Percentiles rank a stretch among this genome's conserved stretches.
These are phyloP conservation scores for Bryoerythrophyllum caledonicum DNA, from an alignment of 225 moss, liverwort and hornwort genomes.

Conservation along the genomic window DNA sequence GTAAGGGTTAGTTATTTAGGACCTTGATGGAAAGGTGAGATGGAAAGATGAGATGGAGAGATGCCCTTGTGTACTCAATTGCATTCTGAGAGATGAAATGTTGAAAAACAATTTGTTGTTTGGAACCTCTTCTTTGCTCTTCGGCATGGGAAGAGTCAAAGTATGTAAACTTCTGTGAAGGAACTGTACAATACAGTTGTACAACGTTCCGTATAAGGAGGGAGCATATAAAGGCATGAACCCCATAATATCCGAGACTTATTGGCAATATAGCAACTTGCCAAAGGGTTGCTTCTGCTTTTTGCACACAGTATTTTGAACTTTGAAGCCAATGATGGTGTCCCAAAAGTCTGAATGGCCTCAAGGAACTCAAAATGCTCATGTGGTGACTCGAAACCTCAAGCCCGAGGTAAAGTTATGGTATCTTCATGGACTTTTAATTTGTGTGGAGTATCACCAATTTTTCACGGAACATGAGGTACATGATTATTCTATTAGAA, in stretches of 20 bases:
- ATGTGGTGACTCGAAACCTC: conserved; percentile 3
- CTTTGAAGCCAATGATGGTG: not conserved
- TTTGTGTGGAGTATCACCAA: not conserved
- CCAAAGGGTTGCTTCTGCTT: not conserved
- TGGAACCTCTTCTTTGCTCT: too few species aligned
- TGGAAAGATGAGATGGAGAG: too few species aligned
- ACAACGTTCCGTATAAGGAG: not conserved
- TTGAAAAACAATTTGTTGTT: too few species aligned
- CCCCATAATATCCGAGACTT: not conserved
- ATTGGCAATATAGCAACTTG: not conserved
- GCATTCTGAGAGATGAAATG: too few species aligned
- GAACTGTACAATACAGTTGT: not conserved
- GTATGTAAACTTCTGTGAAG: too few species aligned
- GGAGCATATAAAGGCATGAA: not conserved
- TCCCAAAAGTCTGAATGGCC: not conserved
- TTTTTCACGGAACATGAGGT: not conserved
- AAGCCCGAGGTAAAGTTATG: too few species aligned
- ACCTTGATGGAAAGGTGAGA: too few species aligned
- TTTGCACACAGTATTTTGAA: not conserved
- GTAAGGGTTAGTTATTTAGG: too few species aligned
- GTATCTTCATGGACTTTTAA: not conserved
- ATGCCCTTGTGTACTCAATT: too few species aligned
- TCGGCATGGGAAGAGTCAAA: too few species aligned
- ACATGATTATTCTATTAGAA: not conserved
- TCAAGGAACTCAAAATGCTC: not conserved